A percentile compares a stretch with the other conserved stretches of the same genome.
Conservation (phyloP, 345 rosid species). For the Bretschneidera sinensis region DNA sequence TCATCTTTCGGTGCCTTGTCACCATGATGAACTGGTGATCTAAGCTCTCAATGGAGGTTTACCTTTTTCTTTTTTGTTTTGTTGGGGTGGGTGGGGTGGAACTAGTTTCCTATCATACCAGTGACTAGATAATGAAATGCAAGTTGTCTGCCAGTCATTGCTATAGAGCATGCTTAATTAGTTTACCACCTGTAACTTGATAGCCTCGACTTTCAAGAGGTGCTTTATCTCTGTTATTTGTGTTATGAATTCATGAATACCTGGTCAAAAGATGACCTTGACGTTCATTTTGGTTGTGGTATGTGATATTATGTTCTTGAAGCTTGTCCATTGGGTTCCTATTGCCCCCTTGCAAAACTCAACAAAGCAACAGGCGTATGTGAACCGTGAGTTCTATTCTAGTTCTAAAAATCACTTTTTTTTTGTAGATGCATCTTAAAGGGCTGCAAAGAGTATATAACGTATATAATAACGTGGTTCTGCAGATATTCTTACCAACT, state of each 20-base stretch:
- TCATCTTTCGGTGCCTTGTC: no score
- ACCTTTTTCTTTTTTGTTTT: no score
- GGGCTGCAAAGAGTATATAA: conserved; percentile 4
- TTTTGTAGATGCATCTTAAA: neutral
- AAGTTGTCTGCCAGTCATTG: no score
- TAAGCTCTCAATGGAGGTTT: no score
- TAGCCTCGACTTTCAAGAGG: neutral
- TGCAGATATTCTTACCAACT: conserved; percentile 80
- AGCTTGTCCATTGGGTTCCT: conserved; percentile 75
- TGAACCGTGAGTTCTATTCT: conserved; percentile 55
- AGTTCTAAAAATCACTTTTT: conserved; percentile 4
- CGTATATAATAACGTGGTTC: conserved; percentile 1
- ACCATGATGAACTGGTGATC: no score
- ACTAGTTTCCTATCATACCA: no score
- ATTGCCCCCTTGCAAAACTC: conserved; percentile 54
- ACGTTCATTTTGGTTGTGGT: neutral
- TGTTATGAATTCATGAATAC: neutral
- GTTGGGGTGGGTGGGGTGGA: no score
- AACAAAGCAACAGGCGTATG: conserved; percentile 46
- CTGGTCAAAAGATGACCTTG: neutral
- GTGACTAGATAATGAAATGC: no score
- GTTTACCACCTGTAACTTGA: neutral
- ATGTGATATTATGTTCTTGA: conserved; percentile 18
- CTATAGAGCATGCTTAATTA: neutral
- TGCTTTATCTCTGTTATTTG: neutral